Evolutionary conservation across 352 stramenopile genomes (phyloP).

Genomic region (Pythium periplocum): DNA sequence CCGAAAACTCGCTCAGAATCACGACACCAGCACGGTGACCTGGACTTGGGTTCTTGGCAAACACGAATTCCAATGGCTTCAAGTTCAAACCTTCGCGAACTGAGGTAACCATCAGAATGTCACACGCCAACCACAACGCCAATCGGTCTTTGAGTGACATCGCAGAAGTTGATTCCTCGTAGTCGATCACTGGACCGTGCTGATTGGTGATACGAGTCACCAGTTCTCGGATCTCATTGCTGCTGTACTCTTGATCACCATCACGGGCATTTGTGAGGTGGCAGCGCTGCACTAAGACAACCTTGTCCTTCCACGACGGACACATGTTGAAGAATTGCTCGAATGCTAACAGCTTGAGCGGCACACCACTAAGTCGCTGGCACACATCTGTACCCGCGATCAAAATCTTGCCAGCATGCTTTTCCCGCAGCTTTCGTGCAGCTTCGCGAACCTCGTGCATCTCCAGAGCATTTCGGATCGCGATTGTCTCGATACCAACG

Average conservation of each 20-base stretch:
- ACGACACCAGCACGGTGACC: conserved; percentile 88
- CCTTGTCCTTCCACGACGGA: conserved; percentile 90
- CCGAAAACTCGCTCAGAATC: conserved; percentile 96
- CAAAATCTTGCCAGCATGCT: conserved; percentile 90
- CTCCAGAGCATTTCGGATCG: conserved; percentile 48
- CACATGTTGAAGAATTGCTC: conserved; percentile 96
- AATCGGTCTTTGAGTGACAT: conserved; percentile 90
- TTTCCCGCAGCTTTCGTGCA: conserved; percentile 74
- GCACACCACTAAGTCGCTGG: conserved; percentile 92
- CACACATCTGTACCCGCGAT: conserved; percentile 93
- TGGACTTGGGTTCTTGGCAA: conserved; percentile 59
- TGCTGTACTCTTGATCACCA: conserved; percentile 91
- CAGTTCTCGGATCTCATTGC: conserved; percentile 74
- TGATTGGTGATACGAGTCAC: conserved; percentile 73
- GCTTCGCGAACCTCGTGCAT: conserved; percentile 75
- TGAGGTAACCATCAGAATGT: conserved; percentile 95
- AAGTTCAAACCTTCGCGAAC: conserved; percentile 98
- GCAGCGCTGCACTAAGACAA: conserved; percentile 94
- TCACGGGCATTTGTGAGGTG: conserved; percentile 84
- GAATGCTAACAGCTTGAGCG: conserved; percentile 94
- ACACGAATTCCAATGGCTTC: conserved; percentile 95
- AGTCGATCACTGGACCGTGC: conserved; percentile 80
- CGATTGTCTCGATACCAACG: conserved; percentile 92
- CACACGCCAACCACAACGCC: conserved; percentile 91
- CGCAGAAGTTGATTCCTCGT: conserved; percentile 76